Evolutionary conservation across 257 asterid genomes (phyloP), one percentile per base, ranked within the genome.

Genomic region (Datura wrightii): DNA sequence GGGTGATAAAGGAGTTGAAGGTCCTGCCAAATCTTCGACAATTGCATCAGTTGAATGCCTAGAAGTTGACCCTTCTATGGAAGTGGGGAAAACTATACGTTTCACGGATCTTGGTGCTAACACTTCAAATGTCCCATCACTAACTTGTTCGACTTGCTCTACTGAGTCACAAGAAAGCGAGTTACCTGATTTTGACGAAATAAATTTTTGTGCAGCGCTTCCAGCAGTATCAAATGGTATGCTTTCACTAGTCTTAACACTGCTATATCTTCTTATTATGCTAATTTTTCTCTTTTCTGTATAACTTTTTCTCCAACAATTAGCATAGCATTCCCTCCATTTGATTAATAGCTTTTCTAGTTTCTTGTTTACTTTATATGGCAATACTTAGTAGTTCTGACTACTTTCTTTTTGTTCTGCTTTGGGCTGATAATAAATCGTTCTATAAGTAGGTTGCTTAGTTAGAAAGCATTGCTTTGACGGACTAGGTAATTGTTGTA

Each of bases 51-150:
- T 48, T 50, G 52, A 59, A 58, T 37, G 39, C 79, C 59, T 66
- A 54, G 82, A 79, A 80, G 52, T 55, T 13, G 67, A 76, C 62
- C 41, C 50, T 52, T 79, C 85, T 81, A 65, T 37, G 46, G 37
- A 76, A 82, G 82, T 46, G 55, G 84, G 11, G 62, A 52, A 59
- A 19, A 14, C 59, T 59, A 52, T 59, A 39, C 56, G 7, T 41
- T 14, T 74, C 72, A 79, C 8, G 19, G 71, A 46, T 84, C 66
- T 48, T 44, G 24, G 50, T 18, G 34, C 37, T 42, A 54, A 65
- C 55, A 16, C 42, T 74, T 81, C 80, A 4, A 54, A 59, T 44
- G 54, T 39, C 58, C 70, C 48, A 42, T 72, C 79, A 46, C 59
- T 63, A 42, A 62, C 53, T 58, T 50, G 62, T 52, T 76, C 62